These are phyloP conservation scores for Pyrenophora tritici-repentis DNA, from an alignment of 2,329 filamentous ascomycete species.

Conservation along the genomic window DNA sequence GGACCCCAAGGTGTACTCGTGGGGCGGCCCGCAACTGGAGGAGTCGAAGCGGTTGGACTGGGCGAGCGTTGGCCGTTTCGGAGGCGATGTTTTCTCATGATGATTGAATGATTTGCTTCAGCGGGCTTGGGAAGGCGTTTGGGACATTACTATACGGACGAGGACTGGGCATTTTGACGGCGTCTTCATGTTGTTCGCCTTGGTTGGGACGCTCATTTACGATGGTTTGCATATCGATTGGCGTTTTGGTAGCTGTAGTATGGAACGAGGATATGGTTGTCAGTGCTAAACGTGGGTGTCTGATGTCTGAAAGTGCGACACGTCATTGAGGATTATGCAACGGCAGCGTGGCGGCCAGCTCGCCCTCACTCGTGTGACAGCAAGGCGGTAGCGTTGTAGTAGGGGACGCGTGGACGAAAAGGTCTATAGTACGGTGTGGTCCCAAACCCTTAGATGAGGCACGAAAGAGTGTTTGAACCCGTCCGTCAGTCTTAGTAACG, in stretches of 20 bases:
- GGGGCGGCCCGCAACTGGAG: slow-evolving; percentile 52
- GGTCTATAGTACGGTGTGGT: too few relatives aligned
- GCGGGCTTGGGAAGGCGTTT: slow-evolving; percentile 39
- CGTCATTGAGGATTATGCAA: slow-evolving; percentile 22
- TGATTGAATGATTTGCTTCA: slow-evolving; percentile 19
- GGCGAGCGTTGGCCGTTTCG: slow-evolving; percentile 55
- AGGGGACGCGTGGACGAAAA: too few relatives aligned
- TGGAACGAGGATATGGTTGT: slow-evolving; percentile 20
- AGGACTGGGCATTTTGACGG: slow-evolving; percentile 38
- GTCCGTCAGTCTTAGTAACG: too few relatives aligned
- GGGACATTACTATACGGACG: slow-evolving; percentile 30
- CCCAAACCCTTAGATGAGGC: too few relatives aligned
- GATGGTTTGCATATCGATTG: slow-evolving; percentile 26
- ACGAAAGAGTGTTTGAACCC: too few relatives aligned
- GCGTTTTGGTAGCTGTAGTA: slow-evolving; percentile 21
- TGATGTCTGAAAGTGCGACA: slow-evolving; percentile 25
- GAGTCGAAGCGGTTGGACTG: slow-evolving; percentile 54
- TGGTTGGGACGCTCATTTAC: slow-evolving; percentile 33
- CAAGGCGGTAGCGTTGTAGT: not conserved
- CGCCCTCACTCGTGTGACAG: slow-evolving; percentile 3
- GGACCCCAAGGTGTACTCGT: slow-evolving; percentile 46
- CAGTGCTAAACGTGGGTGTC: slow-evolving; percentile 13
- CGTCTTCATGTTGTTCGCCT: slow-evolving; percentile 25
- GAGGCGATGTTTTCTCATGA: slow-evolving; percentile 51
- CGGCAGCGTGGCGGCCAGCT: slow-evolving; percentile 6